Percentiles rank a stretch among this genome's conserved stretches.
Conservation (phyloP, 495 filamentous ascomycete genomes). For the Aspergillus saccharolyticus region DNA sequence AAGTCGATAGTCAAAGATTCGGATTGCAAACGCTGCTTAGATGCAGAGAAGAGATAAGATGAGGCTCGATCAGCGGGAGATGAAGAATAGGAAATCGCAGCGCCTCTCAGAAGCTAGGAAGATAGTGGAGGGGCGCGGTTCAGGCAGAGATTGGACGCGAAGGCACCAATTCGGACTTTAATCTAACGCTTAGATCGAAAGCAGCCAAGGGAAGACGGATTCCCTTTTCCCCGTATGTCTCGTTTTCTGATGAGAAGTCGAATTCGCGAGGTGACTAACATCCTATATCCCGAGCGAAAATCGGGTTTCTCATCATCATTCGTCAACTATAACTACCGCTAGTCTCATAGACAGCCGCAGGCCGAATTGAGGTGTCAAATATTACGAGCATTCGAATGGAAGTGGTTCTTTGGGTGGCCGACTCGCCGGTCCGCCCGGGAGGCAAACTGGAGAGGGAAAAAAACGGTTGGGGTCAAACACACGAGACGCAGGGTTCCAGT, state of each 20-base stretch:
- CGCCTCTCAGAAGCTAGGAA: neutral
- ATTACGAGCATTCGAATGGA: neutral
- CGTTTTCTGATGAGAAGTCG: neutral
- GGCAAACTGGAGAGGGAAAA: conserved; percentile 13
- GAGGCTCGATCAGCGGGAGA: neutral
- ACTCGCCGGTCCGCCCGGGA: conserved; percentile 28
- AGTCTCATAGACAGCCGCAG: neutral
- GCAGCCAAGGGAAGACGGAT: conserved; percentile 5
- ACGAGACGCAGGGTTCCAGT: conserved; percentile 22
- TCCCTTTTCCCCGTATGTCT: neutral
- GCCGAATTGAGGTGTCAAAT: neutral
- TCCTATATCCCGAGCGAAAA: neutral
- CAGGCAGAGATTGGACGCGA: conserved; percentile 2
- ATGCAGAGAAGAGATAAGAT: neutral
- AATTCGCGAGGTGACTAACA: conserved; percentile 3
- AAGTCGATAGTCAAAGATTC: neutral
- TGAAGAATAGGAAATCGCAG: neutral
- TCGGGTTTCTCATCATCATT: neutral
- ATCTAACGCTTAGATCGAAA: conserved; percentile 5
- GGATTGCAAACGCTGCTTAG: neutral
- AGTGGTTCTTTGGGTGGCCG: conserved; percentile 19
- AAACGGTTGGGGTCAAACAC: conserved; percentile 26
- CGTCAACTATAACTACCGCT: too few relatives aligned
- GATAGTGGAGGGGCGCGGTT: conserved; percentile 1
- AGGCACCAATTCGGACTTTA: neutral